phyloP scores from a whole-genome alignment of 768 basidiomycete genomes.

The Lanmaoa pseudosensibilis region DNA sequence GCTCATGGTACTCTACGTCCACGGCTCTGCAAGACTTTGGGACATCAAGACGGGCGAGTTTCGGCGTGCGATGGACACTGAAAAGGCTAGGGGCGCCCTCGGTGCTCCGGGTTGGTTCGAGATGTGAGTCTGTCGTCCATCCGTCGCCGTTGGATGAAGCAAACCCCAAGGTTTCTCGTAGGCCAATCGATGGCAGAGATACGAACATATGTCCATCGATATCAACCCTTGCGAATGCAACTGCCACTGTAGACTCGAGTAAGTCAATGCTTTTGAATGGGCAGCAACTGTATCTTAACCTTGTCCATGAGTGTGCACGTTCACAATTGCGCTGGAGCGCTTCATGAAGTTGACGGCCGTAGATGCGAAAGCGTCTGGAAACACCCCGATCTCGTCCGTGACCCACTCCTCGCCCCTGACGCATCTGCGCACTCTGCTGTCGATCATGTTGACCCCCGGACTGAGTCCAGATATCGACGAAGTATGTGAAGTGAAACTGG shows the following conservation, averaged over 20 bases:
- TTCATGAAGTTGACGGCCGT: slow-evolving; percentile 50
- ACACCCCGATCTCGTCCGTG: slow-evolving; percentile 40
- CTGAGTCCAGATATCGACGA: slow-evolving; percentile 69
- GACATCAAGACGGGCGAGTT: slow-evolving; percentile 81
- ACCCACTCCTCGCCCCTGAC: slow-evolving; percentile 45
- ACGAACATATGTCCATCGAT: slow-evolving; percentile 26
- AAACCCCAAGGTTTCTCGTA: not conserved
- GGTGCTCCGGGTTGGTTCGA: slow-evolving; percentile 71
- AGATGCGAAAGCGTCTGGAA: slow-evolving; percentile 53
- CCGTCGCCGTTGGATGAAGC: not conserved
- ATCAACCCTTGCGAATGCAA: slow-evolving; percentile 21
- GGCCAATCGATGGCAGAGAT: slow-evolving; percentile 30
- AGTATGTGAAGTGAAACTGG: slow-evolving; percentile 61
- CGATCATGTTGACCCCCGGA: slow-evolving; percentile 65
- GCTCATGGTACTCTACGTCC: slow-evolving; percentile 71
- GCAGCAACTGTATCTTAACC: slow-evolving; percentile 25
- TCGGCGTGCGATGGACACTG: slow-evolving; percentile 73
- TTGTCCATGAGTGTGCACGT: slow-evolving; percentile 43
- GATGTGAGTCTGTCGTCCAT: slow-evolving; percentile 45
- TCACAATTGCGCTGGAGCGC: slow-evolving; percentile 51
- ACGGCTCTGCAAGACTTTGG: slow-evolving; percentile 83
- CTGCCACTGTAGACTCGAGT: slow-evolving; percentile 25
- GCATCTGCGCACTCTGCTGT: slow-evolving; percentile 59
- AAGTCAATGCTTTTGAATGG: slow-evolving; percentile 10
- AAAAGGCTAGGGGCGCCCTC: slow-evolving; percentile 77